These are phyloP conservation scores for Castanea crenata DNA, from an alignment of 306 rosid genomes.

Conservation along the genomic window DNA sequence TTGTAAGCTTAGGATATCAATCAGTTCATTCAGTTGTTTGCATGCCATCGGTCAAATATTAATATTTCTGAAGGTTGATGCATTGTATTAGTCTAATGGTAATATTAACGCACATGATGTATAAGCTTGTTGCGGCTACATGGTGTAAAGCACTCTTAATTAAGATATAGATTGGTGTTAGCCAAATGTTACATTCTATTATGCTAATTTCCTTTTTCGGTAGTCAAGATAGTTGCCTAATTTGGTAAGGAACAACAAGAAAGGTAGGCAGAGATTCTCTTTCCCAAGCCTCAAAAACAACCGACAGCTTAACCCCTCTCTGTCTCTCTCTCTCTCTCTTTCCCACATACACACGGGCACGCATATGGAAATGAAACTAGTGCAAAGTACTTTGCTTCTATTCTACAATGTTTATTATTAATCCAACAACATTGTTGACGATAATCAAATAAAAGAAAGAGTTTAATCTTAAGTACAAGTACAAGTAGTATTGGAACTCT, in stretches of 20 bases:
- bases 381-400: conserved; percentile 20
- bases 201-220: conserved; percentile 41
- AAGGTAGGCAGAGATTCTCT: conserved; percentile 40
- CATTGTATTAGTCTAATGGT: not conserved
- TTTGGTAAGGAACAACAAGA: conserved; percentile 44
- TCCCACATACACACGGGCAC: not conserved
- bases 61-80: too few relatives aligned
- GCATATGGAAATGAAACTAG: conserved; percentile 11
- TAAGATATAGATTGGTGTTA: conserved; percentile 1
- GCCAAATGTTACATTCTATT: conserved; percentile 14
- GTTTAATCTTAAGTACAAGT: conserved; percentile 4
- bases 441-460: not conserved
- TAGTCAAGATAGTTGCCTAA: conserved; percentile 40
- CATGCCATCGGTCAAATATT: too few relatives aligned
- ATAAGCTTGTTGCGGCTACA: not conserved
- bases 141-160: not conserved
- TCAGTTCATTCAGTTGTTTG: too few relatives aligned
- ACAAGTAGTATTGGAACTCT: conserved; percentile 1
- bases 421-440: conserved; percentile 19
- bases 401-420: conserved; percentile 22
- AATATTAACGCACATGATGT: not conserved
- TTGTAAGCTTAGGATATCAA: too few relatives aligned
- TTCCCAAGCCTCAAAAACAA: conserved; percentile 37
- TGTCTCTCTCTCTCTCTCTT: conserved; percentile 22
- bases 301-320: conserved; percentile 40